Base-by-base conservation (phyloP, 345 rosid species). In the Eucalyptus tenuipes region DNA sequence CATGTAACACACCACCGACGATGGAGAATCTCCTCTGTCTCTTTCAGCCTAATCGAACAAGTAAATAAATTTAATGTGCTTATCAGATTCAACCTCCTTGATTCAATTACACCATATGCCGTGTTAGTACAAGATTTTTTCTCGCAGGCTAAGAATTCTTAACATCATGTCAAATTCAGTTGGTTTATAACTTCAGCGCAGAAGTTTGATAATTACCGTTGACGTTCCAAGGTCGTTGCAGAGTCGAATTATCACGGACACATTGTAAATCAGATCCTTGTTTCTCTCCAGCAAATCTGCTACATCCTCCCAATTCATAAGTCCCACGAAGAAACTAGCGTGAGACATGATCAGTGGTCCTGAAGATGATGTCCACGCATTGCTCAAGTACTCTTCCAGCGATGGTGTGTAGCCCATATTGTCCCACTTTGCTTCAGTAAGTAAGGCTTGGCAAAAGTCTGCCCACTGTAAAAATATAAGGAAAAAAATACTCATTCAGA, bases 1-100 rank as follows among this genome's bases (percentile, higher is more conserved):
- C 94, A 92, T 92, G 64, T 68, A 87, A 47, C 95, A 95, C 18
- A 89, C 11, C 57, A 95, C 87, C 2, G 95, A 94, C 14, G 95
- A 92, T 29, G 95, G 91, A 14, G 91, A 93, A 87, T 95, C 95
- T 48, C 95, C 95, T 88, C 96, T 93, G 89, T 95, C 95, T 64
- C 88, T 90, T 81, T 94, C 95, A 8, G 90, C 95, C 95, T 93
- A 90, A 53, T 64, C 13, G 0, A 42, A 33, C 13, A n/a, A n/a
- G 52, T 25, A 44, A 57, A 33, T 29, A 52, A 25, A 14, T 57
- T 17, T 29, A 25, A 33, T 10, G 11, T 29, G 44, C 18, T 33
- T 17, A 71, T 71, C 27, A 7, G 29, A 6, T 48, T 49, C 86
- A 5, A 42, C 5, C 44, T 42, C 44, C 44, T 42, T 42, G 7